Percentiles rank a stretch among this genome's conserved stretches.
Conservation (phyloP, 2,329 filamentous ascomycete species). For the Alternaria arborescens region DNA sequence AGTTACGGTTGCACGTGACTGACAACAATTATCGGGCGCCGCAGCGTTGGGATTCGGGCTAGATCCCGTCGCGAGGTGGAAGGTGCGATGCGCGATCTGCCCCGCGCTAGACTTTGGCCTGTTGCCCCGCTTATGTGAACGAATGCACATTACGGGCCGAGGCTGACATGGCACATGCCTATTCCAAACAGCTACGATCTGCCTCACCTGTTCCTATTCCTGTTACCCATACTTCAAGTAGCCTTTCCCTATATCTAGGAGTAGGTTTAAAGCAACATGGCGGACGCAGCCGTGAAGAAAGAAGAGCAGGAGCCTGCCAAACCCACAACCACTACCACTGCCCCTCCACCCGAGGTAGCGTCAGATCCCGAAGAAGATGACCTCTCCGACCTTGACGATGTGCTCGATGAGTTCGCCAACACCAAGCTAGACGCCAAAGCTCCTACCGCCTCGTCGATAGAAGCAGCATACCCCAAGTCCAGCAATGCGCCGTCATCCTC, state of each 20-base stretch:
- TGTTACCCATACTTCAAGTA: background rate
- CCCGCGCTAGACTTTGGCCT: constrained; percentile 26
- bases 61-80: constrained; percentile 17
- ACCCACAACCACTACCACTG: constrained; percentile 19
- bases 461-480: constrained; percentile 42
- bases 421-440: constrained; percentile 64
- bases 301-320: constrained; percentile 26
- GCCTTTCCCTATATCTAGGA: background rate
- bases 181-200: constrained; percentile 1
- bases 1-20: constrained; percentile 32
- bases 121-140: constrained; percentile 28
- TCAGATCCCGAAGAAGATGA: constrained; percentile 94
- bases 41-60: constrained; percentile 16
- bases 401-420: constrained; percentile 88
- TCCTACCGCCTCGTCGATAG: constrained; percentile 32
- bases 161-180: constrained; percentile 27
- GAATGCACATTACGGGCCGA: constrained; percentile 27
- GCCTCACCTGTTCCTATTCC: constrained; percentile 2
- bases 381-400: constrained; percentile 90
- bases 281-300: constrained; percentile 30
- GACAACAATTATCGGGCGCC: constrained; percentile 23
- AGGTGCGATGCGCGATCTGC: constrained; percentile 22
- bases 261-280: constrained; percentile 21
- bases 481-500: constrained; percentile 51
- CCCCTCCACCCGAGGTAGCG: constrained; percentile 55